Conservation (phyloP, 1,284 basidiomycete species). For the Rhodotorula sp. region DNA sequence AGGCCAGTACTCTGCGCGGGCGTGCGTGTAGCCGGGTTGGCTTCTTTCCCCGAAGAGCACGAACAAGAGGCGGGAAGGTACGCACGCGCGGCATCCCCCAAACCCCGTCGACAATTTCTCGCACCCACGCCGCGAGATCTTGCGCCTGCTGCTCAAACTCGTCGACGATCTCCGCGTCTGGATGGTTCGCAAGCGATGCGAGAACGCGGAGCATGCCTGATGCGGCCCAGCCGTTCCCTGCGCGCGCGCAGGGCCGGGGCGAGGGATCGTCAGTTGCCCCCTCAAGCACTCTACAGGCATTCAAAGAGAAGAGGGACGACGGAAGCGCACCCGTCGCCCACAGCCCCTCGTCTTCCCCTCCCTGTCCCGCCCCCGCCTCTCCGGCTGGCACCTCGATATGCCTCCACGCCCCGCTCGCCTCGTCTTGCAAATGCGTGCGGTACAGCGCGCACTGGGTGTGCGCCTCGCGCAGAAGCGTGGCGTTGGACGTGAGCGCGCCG, state of each 20-base stretch:
- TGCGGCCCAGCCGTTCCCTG: conserved; percentile 84
- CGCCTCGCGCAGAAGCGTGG: conserved; percentile 67
- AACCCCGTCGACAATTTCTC: conserved; percentile 13
- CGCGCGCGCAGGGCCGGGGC: too few species aligned
- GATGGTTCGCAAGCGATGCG: conserved; percentile 62
- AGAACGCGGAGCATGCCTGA: conserved; percentile 57
- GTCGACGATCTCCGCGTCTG: conserved; percentile 52
- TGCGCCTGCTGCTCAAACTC: conserved; percentile 60
- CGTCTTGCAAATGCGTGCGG: conserved; percentile 56
- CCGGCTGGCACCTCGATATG: conserved; percentile 59
- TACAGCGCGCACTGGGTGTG: conserved; percentile 81
- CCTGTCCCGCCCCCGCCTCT: conserved; percentile 1
- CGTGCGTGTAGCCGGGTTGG: too few species aligned
- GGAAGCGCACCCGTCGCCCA: conserved; percentile 59
- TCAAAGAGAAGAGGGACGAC: too few species aligned
- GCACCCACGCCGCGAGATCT: conserved; percentile 62
- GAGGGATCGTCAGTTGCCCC: too few species aligned
- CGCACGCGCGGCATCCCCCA: conserved; percentile 20
- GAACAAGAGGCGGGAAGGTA: background rate
- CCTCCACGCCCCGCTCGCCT: conserved; percentile 62
- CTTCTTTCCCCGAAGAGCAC: too few species aligned
- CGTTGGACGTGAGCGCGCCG: conserved; percentile 69
- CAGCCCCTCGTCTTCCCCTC: conserved; percentile 56
- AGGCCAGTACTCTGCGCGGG: too few species aligned
- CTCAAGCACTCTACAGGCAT: too few species aligned